phyloP scores from a whole-genome alignment of 2,329 filamentous ascomycete species.

The Arthrobotrys iridis region DNA sequence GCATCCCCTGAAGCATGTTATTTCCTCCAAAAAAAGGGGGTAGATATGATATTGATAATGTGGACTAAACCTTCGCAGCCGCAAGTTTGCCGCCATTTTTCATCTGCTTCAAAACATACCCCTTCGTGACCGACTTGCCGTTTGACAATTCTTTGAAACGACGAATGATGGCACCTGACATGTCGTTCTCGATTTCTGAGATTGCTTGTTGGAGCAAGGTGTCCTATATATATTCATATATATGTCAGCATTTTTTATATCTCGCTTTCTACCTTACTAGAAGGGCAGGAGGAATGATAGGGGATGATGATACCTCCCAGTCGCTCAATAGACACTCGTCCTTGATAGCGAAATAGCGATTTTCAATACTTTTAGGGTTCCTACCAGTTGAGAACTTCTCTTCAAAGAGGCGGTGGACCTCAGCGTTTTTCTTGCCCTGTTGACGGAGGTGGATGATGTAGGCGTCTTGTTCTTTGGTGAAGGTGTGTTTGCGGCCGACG shows the following conservation, averaged over 20 bases:
- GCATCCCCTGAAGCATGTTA: too few relatives aligned
- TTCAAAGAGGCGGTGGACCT: slow-evolving; percentile 19
- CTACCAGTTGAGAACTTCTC: slow-evolving; percentile 10
- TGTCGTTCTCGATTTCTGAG: slow-evolving; percentile 19
- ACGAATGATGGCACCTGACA: slow-evolving; percentile 10
- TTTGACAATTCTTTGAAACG: slow-evolving; percentile 25
- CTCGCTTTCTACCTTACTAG: not conserved
- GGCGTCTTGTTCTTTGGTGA: slow-evolving; percentile 25
- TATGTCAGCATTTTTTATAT: not conserved
- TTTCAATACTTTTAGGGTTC: slow-evolving; percentile 19
- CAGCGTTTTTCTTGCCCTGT: slow-evolving; percentile 15
- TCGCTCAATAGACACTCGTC: not conserved
- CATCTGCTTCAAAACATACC: slow-evolving; percentile 8
- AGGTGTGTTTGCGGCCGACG: not conserved
- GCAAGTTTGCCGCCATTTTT: not conserved
- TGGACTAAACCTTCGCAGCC: too few relatives aligned
- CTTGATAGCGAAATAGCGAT: slow-evolving; percentile 23
- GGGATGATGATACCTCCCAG: too few relatives aligned
- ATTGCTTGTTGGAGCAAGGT: slow-evolving; percentile 1
- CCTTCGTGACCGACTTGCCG: slow-evolving; percentile 25
- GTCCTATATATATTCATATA: not conserved
- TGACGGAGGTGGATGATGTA: slow-evolving; percentile 28
- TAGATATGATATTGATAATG: too few relatives aligned
- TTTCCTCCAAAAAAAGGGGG: too few relatives aligned
- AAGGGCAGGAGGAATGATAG: too few relatives aligned